Evolutionary conservation across 768 basidiomycete genomes (phyloP), one percentile per base, ranked within the genome.

Genomic region (Mycena albidolilacea): DNA sequence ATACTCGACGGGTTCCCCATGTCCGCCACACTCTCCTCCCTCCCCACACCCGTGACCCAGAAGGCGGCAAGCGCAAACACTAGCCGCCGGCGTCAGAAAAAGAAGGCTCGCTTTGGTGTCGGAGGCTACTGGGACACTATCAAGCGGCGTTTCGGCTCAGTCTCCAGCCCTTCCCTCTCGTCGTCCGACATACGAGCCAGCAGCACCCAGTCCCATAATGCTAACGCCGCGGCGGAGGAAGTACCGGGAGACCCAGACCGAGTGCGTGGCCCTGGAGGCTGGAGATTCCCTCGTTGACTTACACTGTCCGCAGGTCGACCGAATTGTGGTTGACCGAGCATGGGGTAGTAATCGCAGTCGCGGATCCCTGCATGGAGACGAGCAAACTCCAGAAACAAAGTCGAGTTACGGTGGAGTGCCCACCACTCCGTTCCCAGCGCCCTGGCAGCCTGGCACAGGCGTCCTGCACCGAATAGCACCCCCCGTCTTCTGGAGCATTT

Each of bases 241-340:
- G 55, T 19, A 35, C 23, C 60, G 8, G 68, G 62, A 7, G 74
- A 75, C 35, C 68, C 71, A 35, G 57, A 75, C 68, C 70, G 43
- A 46, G 74, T 75, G 64, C 67, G 74, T 43, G 41, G 66, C 21
- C 30, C 30, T 30, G n/a, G 23, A 11, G 9, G 0, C 59, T 61
- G 11, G 38, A 50, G 15, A 48, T 19, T 30, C 37, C 12, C 21
- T 43, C 6, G 12, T 15, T 30, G 15, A 43, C 59, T 63, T 3
- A 38, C 44, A 41, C 5, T 30, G 35, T 41, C 5, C 80, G 23
- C 79, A 85, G 64, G 90, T 94, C 9, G 89, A 95, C 80, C 89
- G 93, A 82, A 89, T 94, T 23, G 90, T 95, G 30, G 93, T 95
- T 17, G 93, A 95, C 80, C 87, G 93, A 59, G 82, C 86, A 41